Conservation (phyloP, 2,329 filamentous ascomycete genomes). For the Cryphonectria carpinicola region DNA sequence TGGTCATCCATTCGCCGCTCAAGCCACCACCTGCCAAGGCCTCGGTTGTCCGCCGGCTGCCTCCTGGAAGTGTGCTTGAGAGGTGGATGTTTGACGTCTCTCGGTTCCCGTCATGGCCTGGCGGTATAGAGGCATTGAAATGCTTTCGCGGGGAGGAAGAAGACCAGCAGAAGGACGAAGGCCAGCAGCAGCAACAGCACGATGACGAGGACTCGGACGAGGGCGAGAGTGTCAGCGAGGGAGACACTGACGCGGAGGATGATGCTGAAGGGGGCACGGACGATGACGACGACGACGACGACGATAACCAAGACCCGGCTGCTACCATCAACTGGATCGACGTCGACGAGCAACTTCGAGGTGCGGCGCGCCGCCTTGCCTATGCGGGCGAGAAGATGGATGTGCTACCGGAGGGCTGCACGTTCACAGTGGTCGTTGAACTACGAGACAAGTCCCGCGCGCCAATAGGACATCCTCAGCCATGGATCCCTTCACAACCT, state of each 20-base stretch:
- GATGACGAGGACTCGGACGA: conserved; percentile 32
- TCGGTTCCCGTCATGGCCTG: conserved; percentile 53
- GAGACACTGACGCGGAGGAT: conserved; percentile 17
- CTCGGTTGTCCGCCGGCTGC: conserved; percentile 26
- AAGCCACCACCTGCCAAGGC: conserved; percentile 30
- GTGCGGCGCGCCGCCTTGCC: conserved; percentile 65
- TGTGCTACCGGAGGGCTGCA: conserved; percentile 65
- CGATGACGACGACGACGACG: conserved; percentile 20
- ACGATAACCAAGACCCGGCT: conserved; percentile 20
- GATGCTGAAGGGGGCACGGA: conserved; percentile 20
- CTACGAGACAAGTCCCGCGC: conserved; percentile 63
- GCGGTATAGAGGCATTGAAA: conserved; percentile 38
- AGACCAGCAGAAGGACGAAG: conserved; percentile 28
- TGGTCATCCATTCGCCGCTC: conserved; percentile 49
- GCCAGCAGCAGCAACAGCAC: conserved; percentile 16
- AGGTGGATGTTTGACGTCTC: conserved; percentile 65
- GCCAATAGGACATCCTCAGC: conserved; percentile 63
- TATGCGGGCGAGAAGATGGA: conserved; percentile 61
- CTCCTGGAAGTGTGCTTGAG: conserved; percentile 53
- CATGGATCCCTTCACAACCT: conserved; percentile 62
- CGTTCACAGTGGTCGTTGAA: conserved; percentile 78
- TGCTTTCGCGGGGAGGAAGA: conserved; percentile 34
- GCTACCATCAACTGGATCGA: conserved; percentile 56
- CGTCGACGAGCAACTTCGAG: conserved; percentile 74
- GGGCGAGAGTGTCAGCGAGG: conserved; percentile 24